phyloP scores from a whole-genome alignment of 805 yeast genomes.

The Teunomyces lycoperdinae region DNA sequence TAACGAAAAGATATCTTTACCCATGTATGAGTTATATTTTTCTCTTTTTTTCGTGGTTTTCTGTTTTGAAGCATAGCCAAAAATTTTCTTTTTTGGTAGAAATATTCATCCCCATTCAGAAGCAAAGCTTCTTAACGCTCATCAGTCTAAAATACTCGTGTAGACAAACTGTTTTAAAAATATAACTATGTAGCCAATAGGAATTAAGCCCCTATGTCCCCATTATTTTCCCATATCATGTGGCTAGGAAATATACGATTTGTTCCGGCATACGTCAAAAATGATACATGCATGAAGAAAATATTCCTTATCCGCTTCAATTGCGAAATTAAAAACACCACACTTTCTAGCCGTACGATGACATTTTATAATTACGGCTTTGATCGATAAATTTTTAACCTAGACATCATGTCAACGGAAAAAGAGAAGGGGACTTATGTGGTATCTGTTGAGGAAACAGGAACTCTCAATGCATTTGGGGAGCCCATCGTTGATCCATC shows the following conservation, averaged over 20 bases:
- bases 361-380: background rate
- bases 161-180: too few species aligned
- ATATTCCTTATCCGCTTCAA: background rate
- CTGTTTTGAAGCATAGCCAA: background rate
- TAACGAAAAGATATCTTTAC: slow-evolving; percentile 2
- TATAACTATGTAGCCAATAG: too few species aligned
- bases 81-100: background rate
- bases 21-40: background rate
- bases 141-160: too few species aligned
- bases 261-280: background rate
- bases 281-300: background rate
- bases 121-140: too few species aligned
- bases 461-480: background rate
- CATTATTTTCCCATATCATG: background rate
- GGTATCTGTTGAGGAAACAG: background rate
- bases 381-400: background rate
- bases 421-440: background rate
- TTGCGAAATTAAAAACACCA: background rate
- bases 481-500: background rate
- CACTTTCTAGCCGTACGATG: background rate
- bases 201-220: too few species aligned
- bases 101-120: background rate
- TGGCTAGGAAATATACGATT: background rate
- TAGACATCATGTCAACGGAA: background rate
- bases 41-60: background rate